Base-by-base conservation (phyloP, 495 filamentous ascomycete species). In the Saxispiralis lemnorum region DNA sequence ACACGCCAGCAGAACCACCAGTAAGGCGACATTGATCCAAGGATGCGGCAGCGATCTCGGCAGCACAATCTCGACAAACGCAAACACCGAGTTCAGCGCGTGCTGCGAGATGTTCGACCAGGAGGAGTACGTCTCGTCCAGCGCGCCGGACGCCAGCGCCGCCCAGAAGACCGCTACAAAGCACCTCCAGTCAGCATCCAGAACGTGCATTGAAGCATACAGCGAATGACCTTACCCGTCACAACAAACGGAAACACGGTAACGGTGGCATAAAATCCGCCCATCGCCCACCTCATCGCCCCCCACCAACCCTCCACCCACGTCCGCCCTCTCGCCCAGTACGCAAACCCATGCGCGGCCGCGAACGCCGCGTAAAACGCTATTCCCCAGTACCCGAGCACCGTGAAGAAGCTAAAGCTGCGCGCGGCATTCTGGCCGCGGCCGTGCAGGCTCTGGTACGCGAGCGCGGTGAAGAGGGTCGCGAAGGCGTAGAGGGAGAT, bases 41-140 rank as follows among this genome's bases (percentile, higher is more conserved):
- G 60, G 76, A 1, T 71, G 68, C 0, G 72, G 68, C 6, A 64
- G 61, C 3, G 75, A 73, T 2, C 78, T 64, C 1, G 82, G 62
- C 19, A 89, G 49, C 33, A 78, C 10, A 49, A 88, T 69, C 62
- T 93, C 84, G 49, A 83, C 65, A 16, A 82, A 53, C 1, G 78
- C 80, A 56, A 78, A 87, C 30, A 70, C 46, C 39, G 67, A 69
- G 64, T 89, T 89, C 15, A 93, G 62, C 32, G 60, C 70, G 59
- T 93, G 84, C 55, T 78, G 67, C 42, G 79, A 81, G 54, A 83
- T 63, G 64, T 86, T 87, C 47, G 62, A 68, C 80, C 82, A 92
- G 2, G 66, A 66, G 1, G 51, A 48, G 46, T 72, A 79, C 10
- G 33, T 44, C 2, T 54, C 58, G 12, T 55, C 33, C 53, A 76